Evolutionary conservation across 2,329 filamentous ascomycete genomes (phyloP), one percentile per base, ranked within the genome.

Genomic region (Alternaria sp.): DNA sequence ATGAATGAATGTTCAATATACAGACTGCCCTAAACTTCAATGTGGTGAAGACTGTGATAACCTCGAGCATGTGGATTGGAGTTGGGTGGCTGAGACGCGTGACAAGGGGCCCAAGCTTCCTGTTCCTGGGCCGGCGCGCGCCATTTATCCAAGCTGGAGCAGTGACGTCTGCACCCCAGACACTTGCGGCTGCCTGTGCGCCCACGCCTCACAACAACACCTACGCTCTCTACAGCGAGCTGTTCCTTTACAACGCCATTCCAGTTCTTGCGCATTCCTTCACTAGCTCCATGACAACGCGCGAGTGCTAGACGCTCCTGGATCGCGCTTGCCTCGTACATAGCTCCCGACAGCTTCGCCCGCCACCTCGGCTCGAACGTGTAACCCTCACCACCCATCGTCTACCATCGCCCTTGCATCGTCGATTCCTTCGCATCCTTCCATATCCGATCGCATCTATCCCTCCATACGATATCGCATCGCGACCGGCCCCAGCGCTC

Each of bases 81-180:
- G 43, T 23, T 21, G 14, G 49, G 33, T 61, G 58, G 58, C 62
- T 54, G 58, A 53, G 20, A 45, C 66, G 62, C 62, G 58, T 64
- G 63, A 66, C 57, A 37, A 30, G 60, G 50, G 61, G 54, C 41
- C 58, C 65, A 64, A 58, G 55, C 15, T 56, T 21, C 61, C 58
- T 61, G 69, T 72, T 65, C 69, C 67, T 69, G 64, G 46, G 51
- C 55, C 30, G 58, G 49, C 51, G 57, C 61, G 62, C 62, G 41
- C 37, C 37, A 64, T 51, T 14, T 37, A 56, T 61, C 55, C 60
- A 61, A 60, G 28, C 61, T 20, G 56, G 55, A 51, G 45, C 55
- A 55, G 63, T 73, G 71, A 73, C 69, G 71, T 71, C 58, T 21
- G 49, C 61, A 63, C 63, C 63, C 65, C 49, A 50, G 64, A 37